A percentile compares a stretch with the other conserved stretches of the same genome.
phyloP scores from a whole-genome alignment of 2,329 filamentous ascomycete genomes.

The Aspergillus tanneri region DNA sequence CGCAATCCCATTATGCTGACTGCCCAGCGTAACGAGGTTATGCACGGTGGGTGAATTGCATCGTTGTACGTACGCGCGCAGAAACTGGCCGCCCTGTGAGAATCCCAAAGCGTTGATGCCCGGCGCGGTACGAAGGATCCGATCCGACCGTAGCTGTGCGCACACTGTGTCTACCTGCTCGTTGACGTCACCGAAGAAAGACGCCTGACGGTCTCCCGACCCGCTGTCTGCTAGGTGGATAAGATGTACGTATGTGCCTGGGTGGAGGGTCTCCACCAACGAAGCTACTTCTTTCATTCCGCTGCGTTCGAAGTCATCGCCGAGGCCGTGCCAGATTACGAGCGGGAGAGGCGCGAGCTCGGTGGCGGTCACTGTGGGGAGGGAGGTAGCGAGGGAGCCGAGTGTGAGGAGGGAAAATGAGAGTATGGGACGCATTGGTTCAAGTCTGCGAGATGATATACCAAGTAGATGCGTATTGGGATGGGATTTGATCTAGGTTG shows the following conservation, averaged over 20 bases:
- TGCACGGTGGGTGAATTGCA: conserved; percentile 75
- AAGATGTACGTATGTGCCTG: conserved; percentile 80
- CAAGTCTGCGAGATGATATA: not conserved
- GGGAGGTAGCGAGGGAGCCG: conserved; percentile 20
- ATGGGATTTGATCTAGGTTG: not conserved
- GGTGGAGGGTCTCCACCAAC: conserved; percentile 71
- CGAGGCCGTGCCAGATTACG: conserved; percentile 90
- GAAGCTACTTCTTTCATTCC: conserved; percentile 69
- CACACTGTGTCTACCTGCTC: conserved; percentile 76
- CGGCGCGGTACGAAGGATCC: conserved; percentile 76
- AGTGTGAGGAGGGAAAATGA: conserved; percentile 9
- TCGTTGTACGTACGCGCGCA: conserved; percentile 85
- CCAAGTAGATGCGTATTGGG: not conserved
- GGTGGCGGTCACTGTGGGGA: conserved; percentile 23
- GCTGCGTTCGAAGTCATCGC: conserved; percentile 66
- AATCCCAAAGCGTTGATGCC: conserved; percentile 91
- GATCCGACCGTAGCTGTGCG: conserved; percentile 69
- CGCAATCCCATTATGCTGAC: conserved; percentile 87
- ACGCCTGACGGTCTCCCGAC: conserved; percentile 71
- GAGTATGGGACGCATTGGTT: not conserved
- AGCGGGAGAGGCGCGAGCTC: conserved; percentile 67
- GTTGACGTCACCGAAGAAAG: conserved; percentile 88
- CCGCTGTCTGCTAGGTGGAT: conserved; percentile 69
- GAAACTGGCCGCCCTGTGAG: conserved; percentile 92
- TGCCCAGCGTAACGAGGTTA: conserved; percentile 83